These are phyloP conservation scores for Jatropha multifida DNA, from an alignment of 441 rosid genomes.

Conservation along the genomic window DNA sequence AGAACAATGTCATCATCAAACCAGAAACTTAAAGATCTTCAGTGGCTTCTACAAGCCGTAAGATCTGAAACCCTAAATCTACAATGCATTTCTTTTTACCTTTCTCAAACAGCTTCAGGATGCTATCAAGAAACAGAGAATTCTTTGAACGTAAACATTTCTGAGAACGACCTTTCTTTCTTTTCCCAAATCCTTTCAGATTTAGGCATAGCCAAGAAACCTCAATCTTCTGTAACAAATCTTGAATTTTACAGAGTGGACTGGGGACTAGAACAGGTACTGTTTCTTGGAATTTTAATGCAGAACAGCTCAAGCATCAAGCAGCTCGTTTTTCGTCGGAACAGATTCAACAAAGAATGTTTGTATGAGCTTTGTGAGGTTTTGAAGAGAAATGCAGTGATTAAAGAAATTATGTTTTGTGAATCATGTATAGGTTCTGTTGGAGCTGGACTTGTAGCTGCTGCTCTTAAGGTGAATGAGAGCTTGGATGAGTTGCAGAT, in stretches of 20 bases:
- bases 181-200: conserved; percentile 58
- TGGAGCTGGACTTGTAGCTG: conserved; percentile 69
- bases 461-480: conserved; percentile 64
- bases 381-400: conserved; percentile 49
- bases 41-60: conserved; percentile 66
- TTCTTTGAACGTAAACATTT: conserved; percentile 62
- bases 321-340: conserved; percentile 57
- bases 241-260: conserved; percentile 62
- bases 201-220: conserved; percentile 43
- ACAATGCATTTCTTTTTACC: conserved; percentile 62
- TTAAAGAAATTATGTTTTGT: conserved; percentile 61
- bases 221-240: conserved; percentile 47
- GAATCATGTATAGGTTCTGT: conserved; percentile 55
- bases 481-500: conserved; percentile 85
- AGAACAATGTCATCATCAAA: conserved; percentile 57
- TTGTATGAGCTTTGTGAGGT: conserved; percentile 56
- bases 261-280: conserved; percentile 61
- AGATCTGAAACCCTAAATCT: conserved; percentile 51
- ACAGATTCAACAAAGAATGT: conserved; percentile 52
- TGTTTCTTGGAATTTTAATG: conserved; percentile 54
- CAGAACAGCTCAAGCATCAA: conserved; percentile 57
- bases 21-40: conserved; percentile 52
- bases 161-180: conserved; percentile 34
- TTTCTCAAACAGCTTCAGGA: conserved; percentile 52
- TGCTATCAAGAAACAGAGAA: conserved; percentile 65